These are phyloP conservation scores for Fraxinus cuspidata DNA, from an alignment of 257 asterid species.

Conservation along the genomic window DNA sequence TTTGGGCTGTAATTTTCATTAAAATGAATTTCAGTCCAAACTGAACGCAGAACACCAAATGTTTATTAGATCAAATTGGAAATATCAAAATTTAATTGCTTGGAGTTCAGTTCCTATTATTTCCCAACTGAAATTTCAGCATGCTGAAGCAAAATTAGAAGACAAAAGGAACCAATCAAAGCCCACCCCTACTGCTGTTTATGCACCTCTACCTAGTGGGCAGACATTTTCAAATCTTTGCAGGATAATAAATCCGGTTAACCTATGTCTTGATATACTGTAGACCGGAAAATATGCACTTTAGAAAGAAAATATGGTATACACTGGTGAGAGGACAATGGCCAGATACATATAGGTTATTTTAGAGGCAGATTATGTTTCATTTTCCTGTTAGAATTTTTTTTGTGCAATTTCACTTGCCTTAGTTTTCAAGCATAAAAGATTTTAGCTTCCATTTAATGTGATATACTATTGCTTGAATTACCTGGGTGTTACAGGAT, in stretches of 20 bases:
- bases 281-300: not conserved
- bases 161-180: too few species aligned
- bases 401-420: not conserved
- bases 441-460: not conserved
- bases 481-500: conserved; percentile 24
- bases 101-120: too few species aligned
- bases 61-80: too few species aligned
- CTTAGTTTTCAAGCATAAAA: not conserved
- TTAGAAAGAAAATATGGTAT: not conserved
- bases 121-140: too few species aligned
- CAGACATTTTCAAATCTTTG: not conserved
- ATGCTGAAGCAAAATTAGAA: too few species aligned
- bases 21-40: too few species aligned
- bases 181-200: too few species aligned
- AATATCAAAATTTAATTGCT: too few species aligned
- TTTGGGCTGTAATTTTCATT: too few species aligned
- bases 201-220: not conserved
- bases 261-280: not conserved
- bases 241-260: not conserved
- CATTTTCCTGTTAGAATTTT: not conserved
- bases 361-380: not conserved
- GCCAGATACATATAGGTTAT: not conserved
- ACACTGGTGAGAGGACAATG: not conserved
- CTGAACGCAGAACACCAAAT: too few species aligned
- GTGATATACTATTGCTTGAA: not conserved